A percentile compares a stretch with the other conserved stretches of the same genome.
Conservation (phyloP, 257 asterid genomes). For the Fraxinus americana region DNA sequence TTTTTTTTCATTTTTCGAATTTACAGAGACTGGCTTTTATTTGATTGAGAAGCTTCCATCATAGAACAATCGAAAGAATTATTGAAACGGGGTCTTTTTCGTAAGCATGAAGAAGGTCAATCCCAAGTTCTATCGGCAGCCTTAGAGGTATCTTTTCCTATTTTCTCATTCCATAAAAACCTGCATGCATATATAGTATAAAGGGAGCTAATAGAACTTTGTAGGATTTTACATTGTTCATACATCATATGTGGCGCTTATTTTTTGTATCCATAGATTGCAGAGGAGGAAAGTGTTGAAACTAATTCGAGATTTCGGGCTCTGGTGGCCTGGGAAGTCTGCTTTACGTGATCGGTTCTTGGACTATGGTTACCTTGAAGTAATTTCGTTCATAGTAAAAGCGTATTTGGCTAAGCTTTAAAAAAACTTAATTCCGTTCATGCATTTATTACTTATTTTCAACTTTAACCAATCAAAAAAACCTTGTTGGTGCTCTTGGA, state of each 20-base stretch:
- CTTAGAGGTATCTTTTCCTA: conserved; percentile 62
- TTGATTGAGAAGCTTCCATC: too few relatives aligned
- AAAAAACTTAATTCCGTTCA: too few relatives aligned
- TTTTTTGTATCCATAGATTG: conserved; percentile 53
- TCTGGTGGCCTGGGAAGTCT: conserved; percentile 53
- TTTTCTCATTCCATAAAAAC: conserved; percentile 3
- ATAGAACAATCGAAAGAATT: too few relatives aligned
- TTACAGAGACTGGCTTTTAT: too few relatives aligned
- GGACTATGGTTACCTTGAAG: background rate
- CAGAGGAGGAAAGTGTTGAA: conserved; percentile 73
- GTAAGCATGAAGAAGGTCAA: conserved; percentile 87
- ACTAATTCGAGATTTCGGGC: conserved; percentile 80
- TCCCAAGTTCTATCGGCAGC: conserved; percentile 99
- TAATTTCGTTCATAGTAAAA: too few relatives aligned
- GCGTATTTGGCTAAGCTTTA: background rate
- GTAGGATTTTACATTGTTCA: conserved; percentile 6
- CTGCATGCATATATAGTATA: background rate
- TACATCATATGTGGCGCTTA: conserved; percentile 9
- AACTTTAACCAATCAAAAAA: too few relatives aligned
- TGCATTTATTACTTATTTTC: background rate
- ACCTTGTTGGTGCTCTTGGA: too few relatives aligned
- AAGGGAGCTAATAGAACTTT: conserved; percentile 20
- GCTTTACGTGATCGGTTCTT: conserved; percentile 4
- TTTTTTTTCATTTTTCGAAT: too few relatives aligned
- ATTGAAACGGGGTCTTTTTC: too few relatives aligned